Evolutionary conservation across 1,139 yeast species (phyloP), one percentile per base, ranked within the genome.

Genomic region (Eremothecium sinecaudum): DNA sequence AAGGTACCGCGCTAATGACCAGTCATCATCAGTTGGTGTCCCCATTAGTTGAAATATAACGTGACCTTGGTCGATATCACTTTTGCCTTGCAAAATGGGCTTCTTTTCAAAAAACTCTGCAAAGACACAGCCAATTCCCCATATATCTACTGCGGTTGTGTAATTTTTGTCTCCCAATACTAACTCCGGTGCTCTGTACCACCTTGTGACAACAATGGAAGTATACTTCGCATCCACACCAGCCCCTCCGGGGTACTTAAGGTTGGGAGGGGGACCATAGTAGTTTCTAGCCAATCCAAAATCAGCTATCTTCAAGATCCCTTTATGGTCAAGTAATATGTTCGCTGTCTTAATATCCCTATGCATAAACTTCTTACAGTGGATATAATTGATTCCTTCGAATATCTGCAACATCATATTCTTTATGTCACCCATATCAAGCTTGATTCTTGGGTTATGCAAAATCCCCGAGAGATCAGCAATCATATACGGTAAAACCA

Each of bases 121-220:
- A 58, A 92, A 78, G 0, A 92, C 93, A 61, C 98, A 92, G 2
- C 98, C 98, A 9, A 83, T 73, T 1, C 97, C 97, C 98, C 98
- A 90, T 60, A 90, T 69, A 59, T 90, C 96, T 13, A 90, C 87
- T 0, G 97, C 93, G 0, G 96, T 82, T 2, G 97, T 86, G 53
- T 90, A 90, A 40, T 71, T 66, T 41, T 80, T 66, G 47, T 86
- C 94, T 2, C 96, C 96, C 35, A 90, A 61, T 16, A 90, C 68
- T 15, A 90, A 67, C 56, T 90, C 96, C 0, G 97, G 98, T 1
- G 98, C 93, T 39, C 99, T 67, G 58, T 92, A 90, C 98, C 98
- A 90, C 47, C 98, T 64, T 0, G 98, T 90, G 16, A 90, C 97
- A 3, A 90, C 98, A 41, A 86, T 69, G 3, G 84, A 87, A 0